Base-by-base conservation (phyloP, 768 basidiomycete species). In the Pleurotus cornucopiae region DNA sequence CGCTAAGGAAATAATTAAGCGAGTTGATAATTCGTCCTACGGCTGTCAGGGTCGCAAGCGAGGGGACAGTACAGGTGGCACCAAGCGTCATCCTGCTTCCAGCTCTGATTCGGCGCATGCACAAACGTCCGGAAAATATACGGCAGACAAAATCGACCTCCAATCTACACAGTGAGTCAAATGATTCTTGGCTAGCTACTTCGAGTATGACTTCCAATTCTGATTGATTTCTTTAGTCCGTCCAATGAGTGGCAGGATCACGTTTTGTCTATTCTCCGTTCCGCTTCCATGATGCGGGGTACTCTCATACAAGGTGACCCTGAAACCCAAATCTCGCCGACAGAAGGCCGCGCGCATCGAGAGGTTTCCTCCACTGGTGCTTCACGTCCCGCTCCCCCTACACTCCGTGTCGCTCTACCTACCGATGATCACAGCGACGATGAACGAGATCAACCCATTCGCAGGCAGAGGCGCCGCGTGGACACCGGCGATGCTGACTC, bases 191-290 rank as follows among this genome's bases (percentile, higher is more conserved):
- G 59, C 46, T 57, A 34, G 30, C 30, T 54, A 6, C 25, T 23
- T 48, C 16, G 39, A 40, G 14, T 55, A 12, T 44, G 54, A 44
- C 39, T 6, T 49, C n/a, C 14, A 57, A 53, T 54, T 57, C 55
- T 60, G 25, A 53, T 57, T 57, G 58, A n/a, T 16, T 34, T 45
- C n/a, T 54, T 37, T 57, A 91, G 88, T 60, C 89, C 89, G 14
- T 87, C 88, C 20, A 85, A 84, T 60, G 89, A 92, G 69, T 92
- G 90, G 90, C 91, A 92, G 68, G 88, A 89, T 62, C 74, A 75
- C 45, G 84, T 92, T 2, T 70, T 71, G 3, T 61, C 69, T 21
- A 76, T 76, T 71, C 70, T 77, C 39, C 67, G 65, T 56, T 58
- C 63, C 37, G 64, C 61, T 44, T 63, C 63, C 60, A 56, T 65